A percentile compares a stretch with the other conserved stretches of the same genome.
These are phyloP conservation scores for Knufia petricola DNA, from an alignment of 2,329 filamentous ascomycete genomes.

Conservation along the genomic window DNA sequence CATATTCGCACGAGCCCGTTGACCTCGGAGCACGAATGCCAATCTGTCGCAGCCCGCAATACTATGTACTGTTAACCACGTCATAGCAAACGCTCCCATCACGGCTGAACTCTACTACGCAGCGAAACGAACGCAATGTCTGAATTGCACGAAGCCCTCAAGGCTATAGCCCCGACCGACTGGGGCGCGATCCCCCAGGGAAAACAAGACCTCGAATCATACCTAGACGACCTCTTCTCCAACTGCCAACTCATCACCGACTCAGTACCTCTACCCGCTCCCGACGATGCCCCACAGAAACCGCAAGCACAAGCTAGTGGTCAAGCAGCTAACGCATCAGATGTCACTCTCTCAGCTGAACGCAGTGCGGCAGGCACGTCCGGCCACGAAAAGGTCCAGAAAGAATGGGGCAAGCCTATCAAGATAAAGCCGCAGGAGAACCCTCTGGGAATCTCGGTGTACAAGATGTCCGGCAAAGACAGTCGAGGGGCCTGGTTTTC, in stretches of 20 bases:
- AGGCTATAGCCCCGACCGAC: slow-evolving; percentile 46
- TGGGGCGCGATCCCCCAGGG: slow-evolving; percentile 42
- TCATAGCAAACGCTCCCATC: too few relatives aligned
- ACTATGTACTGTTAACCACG: too few relatives aligned
- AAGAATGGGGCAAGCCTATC: slow-evolving; percentile 76
- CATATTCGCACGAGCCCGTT: too few relatives aligned
- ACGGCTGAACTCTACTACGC: too few relatives aligned
- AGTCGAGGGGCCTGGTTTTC: slow-evolving; percentile 86
- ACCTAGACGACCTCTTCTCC: slow-evolving; percentile 51
- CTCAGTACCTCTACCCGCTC: slow-evolving; percentile 56
- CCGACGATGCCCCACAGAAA: slow-evolving; percentile 34
- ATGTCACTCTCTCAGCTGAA: slow-evolving; percentile 44
- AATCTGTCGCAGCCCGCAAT: too few relatives aligned
- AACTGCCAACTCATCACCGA: slow-evolving; percentile 63
- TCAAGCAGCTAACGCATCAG: slow-evolving; percentile 40
- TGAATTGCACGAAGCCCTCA: slow-evolving; percentile 50
- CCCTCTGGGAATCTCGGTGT: slow-evolving; percentile 65
- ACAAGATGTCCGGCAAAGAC: slow-evolving; percentile 70
- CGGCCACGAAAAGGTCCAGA: slow-evolving; percentile 54
- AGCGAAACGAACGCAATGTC: too few relatives aligned
- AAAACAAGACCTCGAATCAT: slow-evolving; percentile 42
- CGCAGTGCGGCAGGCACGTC: slow-evolving; percentile 41
- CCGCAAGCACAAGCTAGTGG: slow-evolving; percentile 48
- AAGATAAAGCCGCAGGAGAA: slow-evolving; percentile 65
- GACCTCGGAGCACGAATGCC: too few relatives aligned